These are phyloP conservation scores for Aspergillus sojae DNA, from an alignment of 2,329 filamentous ascomycete species.

Conservation along the genomic window DNA sequence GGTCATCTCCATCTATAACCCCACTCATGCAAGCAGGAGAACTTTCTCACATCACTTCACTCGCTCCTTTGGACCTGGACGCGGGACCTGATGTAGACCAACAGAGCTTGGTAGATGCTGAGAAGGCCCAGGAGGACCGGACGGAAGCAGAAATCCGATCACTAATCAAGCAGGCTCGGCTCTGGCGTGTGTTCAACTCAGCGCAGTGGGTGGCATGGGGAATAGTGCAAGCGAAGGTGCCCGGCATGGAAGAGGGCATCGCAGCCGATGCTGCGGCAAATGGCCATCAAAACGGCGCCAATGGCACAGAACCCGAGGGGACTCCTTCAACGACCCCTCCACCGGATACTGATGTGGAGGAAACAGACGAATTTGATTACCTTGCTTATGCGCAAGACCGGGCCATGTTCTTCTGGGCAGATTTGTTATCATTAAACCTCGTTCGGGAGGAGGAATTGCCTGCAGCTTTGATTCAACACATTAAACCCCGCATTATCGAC, in stretches of 20 bases:
- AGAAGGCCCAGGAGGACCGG: constrained; percentile 64
- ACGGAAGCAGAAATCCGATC: constrained; percentile 69
- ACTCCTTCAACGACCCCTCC: constrained; percentile 20
- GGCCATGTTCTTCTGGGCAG: constrained; percentile 92
- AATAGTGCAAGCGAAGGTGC: constrained; percentile 88
- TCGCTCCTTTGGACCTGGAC: constrained; percentile 78
- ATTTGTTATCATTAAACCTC: constrained; percentile 76
- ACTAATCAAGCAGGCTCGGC: constrained; percentile 74
- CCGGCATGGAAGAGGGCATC: constrained; percentile 63
- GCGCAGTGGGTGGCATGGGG: constrained; percentile 96
- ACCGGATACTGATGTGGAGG: constrained; percentile 55
- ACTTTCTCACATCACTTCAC: constrained; percentile 51
- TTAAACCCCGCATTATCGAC: constrained; percentile 67
- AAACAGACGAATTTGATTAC: constrained; percentile 86
- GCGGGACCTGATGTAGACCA: constrained; percentile 59
- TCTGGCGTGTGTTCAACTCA: constrained; percentile 87
- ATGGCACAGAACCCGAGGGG: constrained; percentile 11
- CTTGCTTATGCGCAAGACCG: constrained; percentile 87
- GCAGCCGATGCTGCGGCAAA: constrained; percentile 20
- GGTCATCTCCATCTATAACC: constrained; percentile 29
- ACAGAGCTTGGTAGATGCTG: constrained; percentile 56
- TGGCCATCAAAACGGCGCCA: constrained; percentile 18
- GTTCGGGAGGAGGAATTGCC: constrained; percentile 77
- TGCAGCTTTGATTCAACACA: constrained; percentile 59
- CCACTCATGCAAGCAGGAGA: constrained; percentile 53